These are phyloP conservation scores for Colletotrichum neosansevieriae DNA, from an alignment of 2,329 filamentous ascomycete genomes.

Conservation along the genomic window DNA sequence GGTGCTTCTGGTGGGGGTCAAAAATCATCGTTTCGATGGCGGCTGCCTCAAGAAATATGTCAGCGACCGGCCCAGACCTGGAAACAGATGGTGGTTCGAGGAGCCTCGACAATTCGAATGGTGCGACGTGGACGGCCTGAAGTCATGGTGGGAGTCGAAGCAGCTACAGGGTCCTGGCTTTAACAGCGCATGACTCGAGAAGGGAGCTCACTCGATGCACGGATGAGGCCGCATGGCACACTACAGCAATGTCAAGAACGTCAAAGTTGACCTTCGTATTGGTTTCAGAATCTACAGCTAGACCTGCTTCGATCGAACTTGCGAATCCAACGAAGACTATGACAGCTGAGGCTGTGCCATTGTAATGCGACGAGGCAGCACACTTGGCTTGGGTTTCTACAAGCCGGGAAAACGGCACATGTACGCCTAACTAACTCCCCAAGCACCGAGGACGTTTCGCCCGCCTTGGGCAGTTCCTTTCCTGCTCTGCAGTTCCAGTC, in stretches of 20 bases:
- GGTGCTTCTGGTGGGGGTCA: slow-evolving; percentile 65
- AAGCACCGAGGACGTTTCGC: slow-evolving; percentile 36
- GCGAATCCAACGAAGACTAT: not conserved
- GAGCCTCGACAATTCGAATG: slow-evolving; percentile 59
- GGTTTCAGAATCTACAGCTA: slow-evolving; percentile 8
- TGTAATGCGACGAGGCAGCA: not conserved
- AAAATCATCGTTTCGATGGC: slow-evolving; percentile 68
- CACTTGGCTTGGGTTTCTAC: not conserved
- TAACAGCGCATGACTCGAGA: slow-evolving; percentile 16
- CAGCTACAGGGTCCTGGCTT: slow-evolving; percentile 9
- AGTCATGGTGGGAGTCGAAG: slow-evolving; percentile 57
- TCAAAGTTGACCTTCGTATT: slow-evolving; percentile 13
- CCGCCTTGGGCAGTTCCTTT: not conserved
- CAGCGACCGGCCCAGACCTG: slow-evolving; percentile 50
- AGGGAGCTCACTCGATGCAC: not conserved
- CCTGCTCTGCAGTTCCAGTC: slow-evolving; percentile 41
- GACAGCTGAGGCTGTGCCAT: slow-evolving; percentile 3
- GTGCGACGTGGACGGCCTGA: slow-evolving; percentile 62
- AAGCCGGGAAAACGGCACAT: not conserved
- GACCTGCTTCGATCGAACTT: not conserved
- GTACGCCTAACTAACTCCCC: slow-evolving; percentile 30
- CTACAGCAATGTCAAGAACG: not conserved
- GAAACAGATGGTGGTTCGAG: slow-evolving; percentile 64
- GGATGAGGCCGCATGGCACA: not conserved
- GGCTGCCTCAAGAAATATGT: slow-evolving; percentile 59